phyloP scores from a whole-genome alignment of 208 protist species.

The Strigomonas culicis region DNA sequence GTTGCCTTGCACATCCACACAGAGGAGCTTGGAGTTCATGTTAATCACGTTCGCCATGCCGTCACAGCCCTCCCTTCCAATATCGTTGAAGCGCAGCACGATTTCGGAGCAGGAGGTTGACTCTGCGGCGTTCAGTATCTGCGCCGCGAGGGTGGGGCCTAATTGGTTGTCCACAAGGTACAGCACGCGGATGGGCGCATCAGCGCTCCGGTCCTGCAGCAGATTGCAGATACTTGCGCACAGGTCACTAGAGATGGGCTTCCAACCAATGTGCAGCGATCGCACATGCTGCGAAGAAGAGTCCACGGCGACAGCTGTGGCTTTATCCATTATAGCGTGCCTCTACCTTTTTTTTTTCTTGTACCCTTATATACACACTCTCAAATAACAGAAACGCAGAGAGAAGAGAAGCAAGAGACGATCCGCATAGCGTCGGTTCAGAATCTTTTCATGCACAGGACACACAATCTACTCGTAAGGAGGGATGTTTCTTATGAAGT shows the following conservation, averaged over 20 bases:
- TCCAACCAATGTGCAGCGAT: constrained; percentile 58
- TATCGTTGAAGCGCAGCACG: constrained; percentile 84
- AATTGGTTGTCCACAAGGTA: constrained; percentile 87
- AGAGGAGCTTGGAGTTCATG: constrained; percentile 53
- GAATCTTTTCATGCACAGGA: too few relatives aligned
- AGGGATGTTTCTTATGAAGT: too few relatives aligned
- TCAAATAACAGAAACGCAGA: too few relatives aligned
- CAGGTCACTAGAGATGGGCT: constrained; percentile 42
- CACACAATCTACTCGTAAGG: too few relatives aligned
- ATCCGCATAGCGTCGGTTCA: too few relatives aligned
- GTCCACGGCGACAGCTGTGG: background rate
- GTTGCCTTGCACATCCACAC: constrained; percentile 86
- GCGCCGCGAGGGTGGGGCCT: constrained; percentile 42
- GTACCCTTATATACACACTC: too few relatives aligned
- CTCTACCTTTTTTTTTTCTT: too few relatives aligned
- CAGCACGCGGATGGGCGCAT: constrained; percentile 48
- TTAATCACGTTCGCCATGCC: constrained; percentile 75
- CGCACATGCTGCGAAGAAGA: constrained; percentile 6
- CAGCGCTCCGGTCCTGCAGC: constrained; percentile 26
- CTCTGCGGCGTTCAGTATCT: constrained; percentile 62
- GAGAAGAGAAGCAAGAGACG: too few relatives aligned
- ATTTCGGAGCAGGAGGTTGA: constrained; percentile 62
- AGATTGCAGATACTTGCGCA: constrained; percentile 55
- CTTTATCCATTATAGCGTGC: too few relatives aligned
- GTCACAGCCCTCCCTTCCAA: constrained; percentile 88